Evolutionary conservation across 2,329 filamentous ascomycete species (phyloP).

Genomic region (Penicillium sp.): DNA sequence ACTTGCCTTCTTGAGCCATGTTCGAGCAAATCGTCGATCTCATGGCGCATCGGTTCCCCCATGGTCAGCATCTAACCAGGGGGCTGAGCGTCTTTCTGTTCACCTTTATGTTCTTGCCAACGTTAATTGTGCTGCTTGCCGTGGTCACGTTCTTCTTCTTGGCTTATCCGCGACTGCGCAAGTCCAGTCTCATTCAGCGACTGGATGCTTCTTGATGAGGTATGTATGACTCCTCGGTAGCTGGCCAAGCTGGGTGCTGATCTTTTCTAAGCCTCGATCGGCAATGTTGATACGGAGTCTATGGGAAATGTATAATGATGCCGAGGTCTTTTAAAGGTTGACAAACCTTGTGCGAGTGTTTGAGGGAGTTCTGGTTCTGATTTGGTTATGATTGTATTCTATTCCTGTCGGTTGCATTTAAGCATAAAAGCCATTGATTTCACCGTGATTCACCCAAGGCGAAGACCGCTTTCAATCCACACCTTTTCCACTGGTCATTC

Average conservation of each 20-base stretch:
- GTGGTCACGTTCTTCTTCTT: constrained; percentile 31
- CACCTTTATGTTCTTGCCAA: constrained; percentile 34
- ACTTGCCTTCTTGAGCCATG: constrained; percentile 5
- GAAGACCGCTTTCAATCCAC: background rate
- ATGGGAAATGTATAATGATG: background rate
- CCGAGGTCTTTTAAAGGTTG: background rate
- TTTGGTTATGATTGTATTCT: background rate
- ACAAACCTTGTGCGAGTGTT: background rate
- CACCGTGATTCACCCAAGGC: background rate
- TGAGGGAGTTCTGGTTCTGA: background rate
- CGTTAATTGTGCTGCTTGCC: constrained; percentile 28
- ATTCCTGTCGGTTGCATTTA: background rate
- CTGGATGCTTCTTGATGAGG: background rate
- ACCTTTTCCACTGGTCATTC: background rate
- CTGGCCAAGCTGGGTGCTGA: background rate
- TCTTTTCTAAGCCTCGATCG: background rate
- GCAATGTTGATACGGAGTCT: constrained; percentile 1
- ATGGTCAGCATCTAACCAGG: constrained; percentile 25
- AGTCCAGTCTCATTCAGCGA: constrained; percentile 5
- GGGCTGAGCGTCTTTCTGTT: constrained; percentile 32
- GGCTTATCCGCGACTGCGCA: constrained; percentile 27
- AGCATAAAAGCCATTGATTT: background rate
- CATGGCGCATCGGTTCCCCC: constrained; percentile 28
- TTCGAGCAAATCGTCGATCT: constrained; percentile 20
- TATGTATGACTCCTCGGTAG: background rate